Conservation (phyloP, 768 basidiomycete genomes). For the Tricholoma saponaceum region DNA sequence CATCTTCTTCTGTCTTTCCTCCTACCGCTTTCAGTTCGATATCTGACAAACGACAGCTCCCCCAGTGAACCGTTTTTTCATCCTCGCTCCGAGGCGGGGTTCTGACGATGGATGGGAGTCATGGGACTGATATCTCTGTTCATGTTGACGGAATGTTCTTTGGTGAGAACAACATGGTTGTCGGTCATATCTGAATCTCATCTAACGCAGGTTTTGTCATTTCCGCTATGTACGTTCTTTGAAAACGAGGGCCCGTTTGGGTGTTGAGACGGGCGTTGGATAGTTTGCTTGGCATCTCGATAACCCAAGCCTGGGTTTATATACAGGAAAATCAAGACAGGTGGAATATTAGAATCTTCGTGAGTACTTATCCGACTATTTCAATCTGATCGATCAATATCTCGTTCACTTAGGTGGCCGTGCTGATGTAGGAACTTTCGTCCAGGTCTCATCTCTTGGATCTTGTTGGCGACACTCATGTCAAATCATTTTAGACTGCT, state of each 20-base stretch:
- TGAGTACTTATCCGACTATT: not conserved
- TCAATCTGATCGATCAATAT: not conserved
- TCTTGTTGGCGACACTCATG: not conserved
- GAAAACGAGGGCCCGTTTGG: not conserved
- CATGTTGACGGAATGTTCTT: not conserved
- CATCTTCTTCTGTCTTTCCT: too few relatives aligned
- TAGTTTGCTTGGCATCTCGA: not conserved
- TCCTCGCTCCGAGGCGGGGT: too few relatives aligned
- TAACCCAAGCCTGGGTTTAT: conserved; percentile 1
- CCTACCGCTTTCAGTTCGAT: too few relatives aligned
- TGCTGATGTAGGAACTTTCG: not conserved
- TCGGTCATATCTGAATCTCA: not conserved
- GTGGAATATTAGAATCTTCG: conserved; percentile 2
- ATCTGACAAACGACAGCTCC: too few relatives aligned
- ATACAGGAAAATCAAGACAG: not conserved
- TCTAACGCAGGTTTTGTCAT: not conserved
- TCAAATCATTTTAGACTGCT: not conserved
- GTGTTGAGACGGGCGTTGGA: not conserved
- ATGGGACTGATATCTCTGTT: not conserved
- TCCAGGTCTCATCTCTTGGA: not conserved
- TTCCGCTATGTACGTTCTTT: not conserved
- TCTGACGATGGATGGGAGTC: not conserved
- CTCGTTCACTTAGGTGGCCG: not conserved
- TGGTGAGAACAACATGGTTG: not conserved
- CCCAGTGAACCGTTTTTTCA: too few relatives aligned